These are phyloP conservation scores for Cunninghamia lanceolata DNA, from an alignment of 75 land plant genomes.

Conservation along the genomic window DNA sequence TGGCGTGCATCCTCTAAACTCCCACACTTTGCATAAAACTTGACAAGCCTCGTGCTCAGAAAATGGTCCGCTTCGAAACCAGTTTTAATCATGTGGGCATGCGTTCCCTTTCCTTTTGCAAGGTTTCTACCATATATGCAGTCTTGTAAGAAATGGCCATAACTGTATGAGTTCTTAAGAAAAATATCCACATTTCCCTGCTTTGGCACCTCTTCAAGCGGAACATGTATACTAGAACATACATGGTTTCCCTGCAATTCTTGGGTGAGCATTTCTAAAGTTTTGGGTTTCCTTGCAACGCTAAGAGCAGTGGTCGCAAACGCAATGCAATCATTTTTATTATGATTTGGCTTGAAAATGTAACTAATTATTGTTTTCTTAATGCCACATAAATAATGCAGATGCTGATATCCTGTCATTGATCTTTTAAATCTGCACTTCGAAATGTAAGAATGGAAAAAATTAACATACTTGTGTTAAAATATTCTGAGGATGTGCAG, in stretches of 20 bases:
- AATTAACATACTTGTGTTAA: neutral
- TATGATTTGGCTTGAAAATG: neutral
- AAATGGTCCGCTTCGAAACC: neutral
- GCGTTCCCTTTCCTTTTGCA: neutral
- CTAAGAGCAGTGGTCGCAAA: neutral
- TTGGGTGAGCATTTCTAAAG: neutral
- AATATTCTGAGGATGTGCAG: neutral
- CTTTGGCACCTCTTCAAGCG: neutral
- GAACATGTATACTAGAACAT: neutral
- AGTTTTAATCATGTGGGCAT: neutral
- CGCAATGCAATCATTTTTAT: neutral
- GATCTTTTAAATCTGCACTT: neutral
- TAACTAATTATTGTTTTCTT: neutral
- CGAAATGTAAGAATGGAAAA: neutral
- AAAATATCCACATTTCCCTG: neutral
- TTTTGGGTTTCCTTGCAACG: neutral
- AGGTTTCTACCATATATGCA: neutral
- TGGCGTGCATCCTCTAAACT: constrained; percentile 7
- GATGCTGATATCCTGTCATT: neutral
- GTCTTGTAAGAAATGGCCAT: neutral
- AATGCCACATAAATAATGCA: neutral
- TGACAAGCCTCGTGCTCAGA: constrained; percentile 10
- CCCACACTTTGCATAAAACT: constrained; percentile 17
- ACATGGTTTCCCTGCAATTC: neutral
- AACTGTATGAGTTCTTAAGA: neutral